Conservation (phyloP, 768 basidiomycete genomes). For the Psilocybe azurescens region DNA sequence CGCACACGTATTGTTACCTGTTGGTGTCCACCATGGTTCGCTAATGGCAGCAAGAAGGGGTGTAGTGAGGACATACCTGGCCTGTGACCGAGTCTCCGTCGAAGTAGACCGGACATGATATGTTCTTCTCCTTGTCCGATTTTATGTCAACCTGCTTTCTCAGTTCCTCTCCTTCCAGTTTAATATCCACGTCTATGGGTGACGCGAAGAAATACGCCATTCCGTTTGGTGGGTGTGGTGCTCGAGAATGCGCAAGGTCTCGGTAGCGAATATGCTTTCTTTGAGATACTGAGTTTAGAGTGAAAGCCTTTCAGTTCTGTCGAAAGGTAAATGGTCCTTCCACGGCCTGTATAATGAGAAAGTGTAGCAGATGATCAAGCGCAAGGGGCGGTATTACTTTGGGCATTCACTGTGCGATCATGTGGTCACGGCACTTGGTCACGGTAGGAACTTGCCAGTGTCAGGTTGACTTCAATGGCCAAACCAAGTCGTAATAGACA, state of each 20-base stretch:
- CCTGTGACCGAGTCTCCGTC: slow-evolving; percentile 94
- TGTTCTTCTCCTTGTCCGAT: slow-evolving; percentile 83
- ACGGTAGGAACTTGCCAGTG: too few relatives aligned
- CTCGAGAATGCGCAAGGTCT: neutral
- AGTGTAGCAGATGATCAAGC: neutral
- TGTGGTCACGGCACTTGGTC: neutral
- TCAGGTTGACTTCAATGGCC: too few relatives aligned
- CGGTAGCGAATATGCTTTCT: neutral
- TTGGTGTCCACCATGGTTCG: neutral
- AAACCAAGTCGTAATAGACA: too few relatives aligned
- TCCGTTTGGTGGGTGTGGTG: neutral
- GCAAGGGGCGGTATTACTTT: neutral
- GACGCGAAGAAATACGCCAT: slow-evolving; percentile 95
- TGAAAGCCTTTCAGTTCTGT: neutral
- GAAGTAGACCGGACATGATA: slow-evolving; percentile 91
- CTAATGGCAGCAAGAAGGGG: neutral
- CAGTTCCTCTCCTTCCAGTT: slow-evolving; percentile 84
- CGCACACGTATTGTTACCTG: slow-evolving; percentile 88
- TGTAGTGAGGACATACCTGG: slow-evolving; percentile 57
- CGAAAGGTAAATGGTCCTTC: neutral
- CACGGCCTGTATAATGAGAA: neutral
- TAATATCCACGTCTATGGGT: slow-evolving; percentile 90
- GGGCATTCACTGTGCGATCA: neutral
- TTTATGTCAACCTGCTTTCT: slow-evolving; percentile 92
- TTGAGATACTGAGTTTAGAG: neutral